Conservation (phyloP, 2,329 filamentous ascomycete species). For the Coccinonectria pachysandricola region DNA sequence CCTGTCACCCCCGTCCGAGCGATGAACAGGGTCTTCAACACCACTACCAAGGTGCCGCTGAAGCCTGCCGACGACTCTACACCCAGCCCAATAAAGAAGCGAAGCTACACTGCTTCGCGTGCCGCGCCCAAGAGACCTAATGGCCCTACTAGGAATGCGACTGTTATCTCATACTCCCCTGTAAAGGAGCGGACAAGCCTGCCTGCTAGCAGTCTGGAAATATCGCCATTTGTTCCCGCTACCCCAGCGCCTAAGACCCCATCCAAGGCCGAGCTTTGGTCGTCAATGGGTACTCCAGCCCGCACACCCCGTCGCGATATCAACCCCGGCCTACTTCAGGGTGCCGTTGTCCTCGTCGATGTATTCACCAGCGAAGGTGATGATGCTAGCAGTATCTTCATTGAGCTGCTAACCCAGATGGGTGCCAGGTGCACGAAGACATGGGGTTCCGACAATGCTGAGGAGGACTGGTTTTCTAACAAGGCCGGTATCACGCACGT, state of each 20-base stretch:
- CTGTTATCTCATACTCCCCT: slow-evolving; percentile 45
- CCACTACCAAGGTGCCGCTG: slow-evolving; percentile 66
- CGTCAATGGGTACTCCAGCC: slow-evolving; percentile 43
- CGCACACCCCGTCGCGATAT: slow-evolving; percentile 46
- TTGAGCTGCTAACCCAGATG: slow-evolving; percentile 69
- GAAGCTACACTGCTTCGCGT: slow-evolving; percentile 40
- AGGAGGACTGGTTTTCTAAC: slow-evolving; percentile 27
- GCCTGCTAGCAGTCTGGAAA: slow-evolving; percentile 10
- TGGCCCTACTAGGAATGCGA: slow-evolving; percentile 36
- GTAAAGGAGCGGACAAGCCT: slow-evolving; percentile 30
- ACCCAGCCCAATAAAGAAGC: slow-evolving; percentile 36
- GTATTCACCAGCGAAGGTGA: slow-evolving; percentile 74
- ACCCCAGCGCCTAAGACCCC: slow-evolving; percentile 28
- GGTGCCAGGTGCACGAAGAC: slow-evolving; percentile 68
- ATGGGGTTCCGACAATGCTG: slow-evolving; percentile 51
- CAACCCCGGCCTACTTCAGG: slow-evolving; percentile 47
- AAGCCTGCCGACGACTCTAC: slow-evolving; percentile 55
- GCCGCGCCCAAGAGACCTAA: slow-evolving; percentile 33
- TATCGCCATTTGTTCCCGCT: slow-evolving; percentile 20
- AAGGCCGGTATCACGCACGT: slow-evolving; percentile 78
- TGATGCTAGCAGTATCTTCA: slow-evolving; percentile 71
- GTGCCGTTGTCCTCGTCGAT: slow-evolving; percentile 72
- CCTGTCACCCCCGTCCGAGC: slow-evolving; percentile 48
- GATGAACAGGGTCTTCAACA: slow-evolving; percentile 48
- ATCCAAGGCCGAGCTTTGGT: slow-evolving; percentile 42